Evolutionary conservation across 202 grass and related monocot species (phyloP).

Genomic region (Saccharum hybrid): DNA sequence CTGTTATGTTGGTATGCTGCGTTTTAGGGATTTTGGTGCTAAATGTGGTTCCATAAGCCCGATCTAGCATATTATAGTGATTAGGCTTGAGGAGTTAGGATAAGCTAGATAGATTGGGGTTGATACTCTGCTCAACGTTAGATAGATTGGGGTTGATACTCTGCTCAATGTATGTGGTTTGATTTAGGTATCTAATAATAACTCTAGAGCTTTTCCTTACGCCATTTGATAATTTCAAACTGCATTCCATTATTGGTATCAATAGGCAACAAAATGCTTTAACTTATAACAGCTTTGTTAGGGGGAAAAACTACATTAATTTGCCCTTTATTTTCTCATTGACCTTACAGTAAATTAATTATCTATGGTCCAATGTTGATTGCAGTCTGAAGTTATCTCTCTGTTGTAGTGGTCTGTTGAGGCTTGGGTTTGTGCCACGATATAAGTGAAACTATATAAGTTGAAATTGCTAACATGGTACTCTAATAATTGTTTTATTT

Average conservation of each 20-base stretch:
- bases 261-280: neutral
- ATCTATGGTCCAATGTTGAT: neutral
- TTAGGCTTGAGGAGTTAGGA: neutral
- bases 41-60: neutral
- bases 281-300: neutral
- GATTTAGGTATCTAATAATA: slow-evolving; percentile 1
- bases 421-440: neutral
- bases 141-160: neutral
- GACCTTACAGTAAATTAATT: neutral
- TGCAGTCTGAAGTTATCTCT: neutral
- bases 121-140: neutral
- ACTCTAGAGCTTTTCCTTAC: neutral
- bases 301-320: neutral
- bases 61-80: neutral
- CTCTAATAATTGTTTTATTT: neutral
- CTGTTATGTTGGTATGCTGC: neutral
- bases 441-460: neutral
- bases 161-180: neutral
- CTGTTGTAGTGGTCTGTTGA: neutral
- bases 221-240: neutral
- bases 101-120: slow-evolving; percentile 3
- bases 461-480: neutral
- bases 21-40: slow-evolving; percentile 20
- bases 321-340: neutral
- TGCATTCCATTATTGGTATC: neutral